Evolutionary conservation across 257 asterid species (phyloP).

Genomic region (Apocynum venetum): DNA sequence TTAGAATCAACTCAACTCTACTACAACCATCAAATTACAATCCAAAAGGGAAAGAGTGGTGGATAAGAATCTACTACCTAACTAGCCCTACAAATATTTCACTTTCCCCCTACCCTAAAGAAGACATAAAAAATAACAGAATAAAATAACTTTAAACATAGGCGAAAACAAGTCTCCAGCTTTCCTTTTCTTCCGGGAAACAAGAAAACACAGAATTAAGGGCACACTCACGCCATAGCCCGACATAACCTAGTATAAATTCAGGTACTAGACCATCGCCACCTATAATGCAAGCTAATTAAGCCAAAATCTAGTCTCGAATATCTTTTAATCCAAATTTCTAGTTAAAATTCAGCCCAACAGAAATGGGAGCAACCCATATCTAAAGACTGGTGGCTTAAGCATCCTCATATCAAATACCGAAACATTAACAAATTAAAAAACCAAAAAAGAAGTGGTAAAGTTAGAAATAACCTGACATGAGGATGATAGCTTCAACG

Average conservation of each 20-base stretch:
- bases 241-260: background rate
- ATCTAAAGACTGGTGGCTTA: background rate
- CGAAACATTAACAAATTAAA: background rate
- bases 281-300: background rate
- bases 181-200: background rate
- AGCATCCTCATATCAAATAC: background rate
- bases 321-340: background rate
- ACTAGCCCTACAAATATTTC: background rate
- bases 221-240: background rate
- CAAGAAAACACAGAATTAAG: slow-evolving; percentile 3
- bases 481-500: slow-evolving; percentile 34
- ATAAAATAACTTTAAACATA: background rate
- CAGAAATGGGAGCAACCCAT: background rate
- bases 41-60: background rate
- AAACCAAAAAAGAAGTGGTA: background rate
- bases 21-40: background rate
- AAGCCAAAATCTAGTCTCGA: background rate
- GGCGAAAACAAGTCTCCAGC: background rate
- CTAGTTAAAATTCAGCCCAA: background rate
- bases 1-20: background rate
- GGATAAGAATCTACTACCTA: background rate
- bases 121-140: background rate
- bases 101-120: background rate
- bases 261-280: background rate
- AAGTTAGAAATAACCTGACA: slow-evolving; percentile 26